Conservation (phyloP, 495 filamentous ascomycete species). For the Cudoniella acicularis region DNA sequence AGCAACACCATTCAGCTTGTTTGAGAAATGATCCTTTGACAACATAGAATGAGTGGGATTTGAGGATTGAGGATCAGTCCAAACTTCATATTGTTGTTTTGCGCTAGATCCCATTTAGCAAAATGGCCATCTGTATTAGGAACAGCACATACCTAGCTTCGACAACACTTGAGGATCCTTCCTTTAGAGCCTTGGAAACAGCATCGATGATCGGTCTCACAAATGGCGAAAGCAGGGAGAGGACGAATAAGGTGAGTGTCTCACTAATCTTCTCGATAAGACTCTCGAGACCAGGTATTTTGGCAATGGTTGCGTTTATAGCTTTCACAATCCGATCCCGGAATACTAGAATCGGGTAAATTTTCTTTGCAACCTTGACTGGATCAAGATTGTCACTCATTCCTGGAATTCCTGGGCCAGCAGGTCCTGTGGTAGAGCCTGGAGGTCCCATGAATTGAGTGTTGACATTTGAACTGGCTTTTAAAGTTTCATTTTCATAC, state of each 20-base stretch:
- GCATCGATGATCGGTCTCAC: constrained; percentile 87
- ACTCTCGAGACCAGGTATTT: constrained; percentile 83
- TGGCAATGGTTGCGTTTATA: constrained; percentile 80
- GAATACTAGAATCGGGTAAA: constrained; percentile 93
- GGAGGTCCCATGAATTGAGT: constrained; percentile 43
- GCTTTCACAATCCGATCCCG: constrained; percentile 86
- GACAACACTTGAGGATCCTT: constrained; percentile 77
- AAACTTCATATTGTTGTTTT: constrained; percentile 84
- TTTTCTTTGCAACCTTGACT: constrained; percentile 71
- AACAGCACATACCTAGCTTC: constrained; percentile 45
- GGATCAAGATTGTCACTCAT: constrained; percentile 79
- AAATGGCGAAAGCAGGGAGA: constrained; percentile 86
- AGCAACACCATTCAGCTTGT: constrained; percentile 83
- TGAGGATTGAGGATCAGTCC: constrained; percentile 79
- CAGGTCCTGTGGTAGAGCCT: constrained; percentile 42
- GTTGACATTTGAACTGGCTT: constrained; percentile 29
- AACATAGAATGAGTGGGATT: constrained; percentile 97
- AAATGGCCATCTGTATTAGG: background rate
- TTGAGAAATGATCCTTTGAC: constrained; percentile 91
- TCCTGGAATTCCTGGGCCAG: constrained; percentile 57
- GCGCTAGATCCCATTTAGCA: constrained; percentile 38
- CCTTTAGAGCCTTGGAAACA: constrained; percentile 75
- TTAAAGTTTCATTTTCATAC: constrained; percentile 46
- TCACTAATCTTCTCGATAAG: constrained; percentile 89
- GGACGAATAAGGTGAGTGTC: constrained; percentile 81